Base-by-base conservation (phyloP, 2,329 filamentous ascomycete species). In the Sporothrix dimorphospora region DNA sequence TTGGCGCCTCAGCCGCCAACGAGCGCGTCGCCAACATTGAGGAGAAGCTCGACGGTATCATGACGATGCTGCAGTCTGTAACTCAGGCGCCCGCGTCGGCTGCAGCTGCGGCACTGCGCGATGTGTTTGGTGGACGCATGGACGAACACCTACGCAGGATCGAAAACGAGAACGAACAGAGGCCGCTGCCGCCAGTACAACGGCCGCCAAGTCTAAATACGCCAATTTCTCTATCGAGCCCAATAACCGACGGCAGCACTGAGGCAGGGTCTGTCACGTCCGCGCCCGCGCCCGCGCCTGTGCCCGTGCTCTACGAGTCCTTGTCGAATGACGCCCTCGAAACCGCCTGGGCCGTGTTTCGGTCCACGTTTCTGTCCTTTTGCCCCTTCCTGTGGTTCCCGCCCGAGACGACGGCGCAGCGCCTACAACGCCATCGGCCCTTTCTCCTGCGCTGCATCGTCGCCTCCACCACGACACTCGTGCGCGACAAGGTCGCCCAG, bases 371-470 rank as follows among this genome's bases (percentile, higher is more conserved):
- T 79, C 78, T 85, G 38, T 63, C 70, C 4, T 30, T 42, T 4
- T 68, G 49, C 14, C 70, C 70, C 2, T 61, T 72, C 30, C 19
- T 86, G 69, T 77, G 82, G 59, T 75, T 88, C 0, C 78, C 81
- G 0, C 71, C 79, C 0, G 77, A 79, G 24, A 79, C 80, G 66
- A 82, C 81, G 0, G 81, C 83, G 1, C 76, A 79, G 38, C 74
- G 78, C 24, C 79, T 88, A 0, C 81, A 78, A 3, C 76, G 76
- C 7, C 78, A 82, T 24, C 78, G 80, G 3, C 86, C 88, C 0
- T 87, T 87, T 89, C 75, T 88, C 7, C 87, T 84, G 81, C 75
- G 85, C 8, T 83, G 81, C 45, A 85, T 89, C 53, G 81, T 84
- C 75, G 81, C 84, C 49, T 76, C 86, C 9, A 83, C 83, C 0